A percentile compares a stretch with the other conserved stretches of the same genome.
phyloP scores from a whole-genome alignment of 495 filamentous ascomycete species.

The Saxophila tyrrhenica region DNA sequence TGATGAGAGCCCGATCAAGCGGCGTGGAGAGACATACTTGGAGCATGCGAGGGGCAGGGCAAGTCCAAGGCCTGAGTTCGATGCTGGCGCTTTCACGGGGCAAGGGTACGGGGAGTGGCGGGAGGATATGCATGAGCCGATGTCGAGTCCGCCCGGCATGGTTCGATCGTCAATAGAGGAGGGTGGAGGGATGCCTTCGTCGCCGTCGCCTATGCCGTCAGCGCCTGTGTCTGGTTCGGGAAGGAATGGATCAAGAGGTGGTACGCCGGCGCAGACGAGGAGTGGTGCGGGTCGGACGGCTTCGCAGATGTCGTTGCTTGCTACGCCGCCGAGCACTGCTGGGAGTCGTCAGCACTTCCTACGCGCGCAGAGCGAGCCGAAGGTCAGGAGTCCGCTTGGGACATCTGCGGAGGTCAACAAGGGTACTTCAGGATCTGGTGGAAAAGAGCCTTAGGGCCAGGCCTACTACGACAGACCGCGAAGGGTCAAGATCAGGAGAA shows the following conservation, averaged over 20 bases:
- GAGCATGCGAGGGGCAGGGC: constrained; percentile 3
- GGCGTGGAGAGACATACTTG: constrained; percentile 41
- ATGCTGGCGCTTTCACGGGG: neutral
- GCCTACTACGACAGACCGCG: no score
- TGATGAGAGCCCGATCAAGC: constrained; percentile 57
- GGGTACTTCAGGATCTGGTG: no score
- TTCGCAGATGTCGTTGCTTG: constrained; percentile 1
- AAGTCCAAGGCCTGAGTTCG: constrained; percentile 1
- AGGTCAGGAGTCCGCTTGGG: constrained; percentile 13
- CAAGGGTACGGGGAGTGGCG: constrained; percentile 5
- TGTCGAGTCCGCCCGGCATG: neutral
- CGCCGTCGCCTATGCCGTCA: neutral
- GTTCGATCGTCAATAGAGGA: neutral
- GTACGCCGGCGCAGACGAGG: neutral
- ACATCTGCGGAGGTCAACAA: neutral
- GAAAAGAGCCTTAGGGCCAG: no score
- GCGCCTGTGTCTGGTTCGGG: neutral
- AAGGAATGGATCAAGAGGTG: neutral
- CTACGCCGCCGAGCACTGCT: constrained; percentile 12
- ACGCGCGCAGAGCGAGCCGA: constrained; percentile 13
- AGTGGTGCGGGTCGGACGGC: neutral
- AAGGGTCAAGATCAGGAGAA: no score
- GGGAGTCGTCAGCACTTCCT: constrained; percentile 8
- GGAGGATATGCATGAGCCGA: neutral
- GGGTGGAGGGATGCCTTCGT: neutral